A percentile compares a stretch with the other conserved stretches of the same genome.
Conservation (phyloP, 805 yeast species). For the Yamadazyma paraphyllophila region DNA sequence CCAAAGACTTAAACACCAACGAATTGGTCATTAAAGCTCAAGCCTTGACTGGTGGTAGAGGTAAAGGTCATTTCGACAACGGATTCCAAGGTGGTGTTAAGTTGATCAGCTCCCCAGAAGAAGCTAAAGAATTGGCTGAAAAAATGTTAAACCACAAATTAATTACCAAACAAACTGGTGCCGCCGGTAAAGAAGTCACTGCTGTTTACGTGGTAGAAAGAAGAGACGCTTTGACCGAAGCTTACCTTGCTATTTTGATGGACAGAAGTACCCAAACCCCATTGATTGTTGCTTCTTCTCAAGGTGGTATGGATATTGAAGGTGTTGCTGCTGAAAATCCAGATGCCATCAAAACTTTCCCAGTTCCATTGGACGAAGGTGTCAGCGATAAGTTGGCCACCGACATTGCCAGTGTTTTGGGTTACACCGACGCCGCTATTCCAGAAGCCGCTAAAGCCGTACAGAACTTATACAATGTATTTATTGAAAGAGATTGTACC, state of each 20-base stretch:
- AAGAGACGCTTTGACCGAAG: slow-evolving; percentile 90
- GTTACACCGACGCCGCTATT: slow-evolving; percentile 73
- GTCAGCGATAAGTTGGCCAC: slow-evolving; percentile 74
- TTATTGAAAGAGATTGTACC: slow-evolving; percentile 90
- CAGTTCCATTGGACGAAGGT: slow-evolving; percentile 74
- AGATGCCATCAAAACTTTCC: slow-evolving; percentile 84
- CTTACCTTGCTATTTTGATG: slow-evolving; percentile 90
- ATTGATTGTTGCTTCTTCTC: slow-evolving; percentile 90
- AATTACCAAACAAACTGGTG: slow-evolving; percentile 97
- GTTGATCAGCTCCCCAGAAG: slow-evolving; percentile 78
- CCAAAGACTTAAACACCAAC: slow-evolving; percentile 69
- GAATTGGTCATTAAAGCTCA: slow-evolving; percentile 97
- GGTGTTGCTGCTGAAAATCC: slow-evolving; percentile 95
- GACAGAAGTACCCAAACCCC: slow-evolving; percentile 92
- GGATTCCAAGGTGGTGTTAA: slow-evolving; percentile 97
- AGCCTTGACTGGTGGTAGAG: slow-evolving; percentile 99
- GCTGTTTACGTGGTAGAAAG: slow-evolving; percentile 96
- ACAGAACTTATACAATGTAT: slow-evolving; percentile 83
- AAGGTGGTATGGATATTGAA: slow-evolving; percentile 99
- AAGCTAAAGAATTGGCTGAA: slow-evolving; percentile 80
- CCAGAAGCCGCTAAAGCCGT: slow-evolving; percentile 87
- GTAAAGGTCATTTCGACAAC: slow-evolving; percentile 95
- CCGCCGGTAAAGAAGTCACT: slow-evolving; percentile 94
- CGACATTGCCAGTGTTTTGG: slow-evolving; percentile 75
- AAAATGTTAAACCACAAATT: slow-evolving; percentile 91